A percentile compares a stretch with the other conserved stretches of the same genome.
Conservation (phyloP, 495 filamentous ascomycete species). For the Cercophora newfieldiana region DNA sequence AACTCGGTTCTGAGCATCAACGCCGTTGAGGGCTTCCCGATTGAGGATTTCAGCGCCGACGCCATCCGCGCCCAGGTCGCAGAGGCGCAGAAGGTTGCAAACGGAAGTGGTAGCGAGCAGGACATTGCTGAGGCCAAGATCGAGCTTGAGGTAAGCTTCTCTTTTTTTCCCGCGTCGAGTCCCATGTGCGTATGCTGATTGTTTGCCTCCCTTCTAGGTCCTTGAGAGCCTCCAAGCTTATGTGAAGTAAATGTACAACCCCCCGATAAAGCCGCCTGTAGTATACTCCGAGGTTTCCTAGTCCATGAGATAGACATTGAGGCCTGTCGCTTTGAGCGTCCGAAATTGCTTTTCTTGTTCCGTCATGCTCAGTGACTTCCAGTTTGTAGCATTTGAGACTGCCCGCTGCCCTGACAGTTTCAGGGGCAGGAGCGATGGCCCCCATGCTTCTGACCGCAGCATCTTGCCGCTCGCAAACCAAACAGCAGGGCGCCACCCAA, state of each 20-base stretch:
- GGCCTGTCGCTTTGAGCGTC: conserved; percentile 23
- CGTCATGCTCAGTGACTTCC: not conserved
- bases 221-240: conserved; percentile 66
- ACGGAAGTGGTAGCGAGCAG: conserved; percentile 89
- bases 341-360: too few relatives aligned
- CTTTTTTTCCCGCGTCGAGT: not conserved
- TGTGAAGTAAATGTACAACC: conserved; percentile 62
- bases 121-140: conserved; percentile 98
- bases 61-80: conserved; percentile 76
- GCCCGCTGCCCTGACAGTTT: not conserved
- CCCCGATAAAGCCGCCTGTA: conserved; percentile 27
- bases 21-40: conserved; percentile 87
- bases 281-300: conserved; percentile 37
- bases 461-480: too few relatives aligned
- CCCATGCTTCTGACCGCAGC: too few relatives aligned
- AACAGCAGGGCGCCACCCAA: too few relatives aligned
- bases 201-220: conserved; percentile 24
- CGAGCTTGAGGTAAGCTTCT: conserved; percentile 80
- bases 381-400: not conserved
- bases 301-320: conserved; percentile 29
- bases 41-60: conserved; percentile 95
- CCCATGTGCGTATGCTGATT: conserved; percentile 2
- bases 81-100: conserved; percentile 93
- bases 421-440: not conserved
- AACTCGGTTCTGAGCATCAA: conserved; percentile 95